A percentile compares a stretch with the other conserved stretches of the same genome.
Evolutionary conservation across 108 stramenopile species (phyloP).

Genomic region (Conticribra guillardii): DNA sequence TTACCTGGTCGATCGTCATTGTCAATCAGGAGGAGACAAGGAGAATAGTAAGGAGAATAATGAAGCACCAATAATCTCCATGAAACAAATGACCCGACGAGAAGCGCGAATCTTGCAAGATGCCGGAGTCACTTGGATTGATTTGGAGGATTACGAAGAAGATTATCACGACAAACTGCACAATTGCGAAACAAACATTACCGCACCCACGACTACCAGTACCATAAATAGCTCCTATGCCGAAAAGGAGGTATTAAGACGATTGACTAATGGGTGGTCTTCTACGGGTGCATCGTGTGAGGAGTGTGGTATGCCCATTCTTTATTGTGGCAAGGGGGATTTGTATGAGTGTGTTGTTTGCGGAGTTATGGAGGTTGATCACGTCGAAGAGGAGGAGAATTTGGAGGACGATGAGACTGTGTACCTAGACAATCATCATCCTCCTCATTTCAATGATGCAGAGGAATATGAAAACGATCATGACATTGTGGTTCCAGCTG

Average conservation of each 20-base stretch:
- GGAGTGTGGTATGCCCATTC: slow-evolving; percentile 37
- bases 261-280: slow-evolving; percentile 37
- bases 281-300: slow-evolving; percentile 17
- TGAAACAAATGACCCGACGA: slow-evolving; percentile 8
- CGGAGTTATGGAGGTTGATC: slow-evolving; percentile 30
- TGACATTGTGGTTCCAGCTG: too few species aligned
- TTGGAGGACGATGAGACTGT: too few species aligned
- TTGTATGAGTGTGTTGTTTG: slow-evolving; percentile 36
- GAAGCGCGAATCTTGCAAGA: slow-evolving; percentile 28
- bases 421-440: too few species aligned
- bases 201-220: neutral
- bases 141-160: neutral
- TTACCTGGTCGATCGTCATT: neutral
- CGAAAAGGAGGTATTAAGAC: slow-evolving; percentile 26
- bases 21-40: neutral
- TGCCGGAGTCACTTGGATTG: slow-evolving; percentile 19
- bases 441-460: too few species aligned
- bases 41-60: slow-evolving; percentile 2
- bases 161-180: neutral
- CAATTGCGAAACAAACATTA: neutral
- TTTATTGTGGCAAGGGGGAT: slow-evolving; percentile 3
- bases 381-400: too few species aligned
- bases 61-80: too few species aligned
- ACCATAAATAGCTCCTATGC: slow-evolving; percentile 35
- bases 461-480: too few species aligned